A percentile compares a stretch with the other conserved stretches of the same genome.
phyloP scores from a whole-genome alignment of 306 rosid species.

The Heteromeles arbutifolia region DNA sequence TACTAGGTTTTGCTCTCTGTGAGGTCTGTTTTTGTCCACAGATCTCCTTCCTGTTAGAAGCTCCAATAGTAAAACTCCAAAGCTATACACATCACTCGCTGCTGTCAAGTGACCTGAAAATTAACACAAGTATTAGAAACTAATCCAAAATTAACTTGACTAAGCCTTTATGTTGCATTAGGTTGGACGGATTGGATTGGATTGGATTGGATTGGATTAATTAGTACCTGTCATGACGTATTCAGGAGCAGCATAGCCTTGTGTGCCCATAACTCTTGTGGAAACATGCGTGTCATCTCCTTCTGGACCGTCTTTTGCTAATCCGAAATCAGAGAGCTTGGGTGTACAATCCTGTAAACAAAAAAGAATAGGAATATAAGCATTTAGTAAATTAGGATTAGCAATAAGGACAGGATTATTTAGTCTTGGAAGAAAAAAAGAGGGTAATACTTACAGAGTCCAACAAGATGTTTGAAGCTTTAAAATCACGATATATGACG shows the following conservation, averaged over 20 bases:
- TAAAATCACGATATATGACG: slow-evolving; percentile 86
- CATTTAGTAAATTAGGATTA: background rate
- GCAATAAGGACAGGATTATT: background rate
- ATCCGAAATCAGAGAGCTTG: slow-evolving; percentile 91
- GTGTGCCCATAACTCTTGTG: slow-evolving; percentile 91
- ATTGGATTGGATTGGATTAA: background rate
- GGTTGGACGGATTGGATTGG: background rate
- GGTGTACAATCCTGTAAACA: slow-evolving; percentile 58
- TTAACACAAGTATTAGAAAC: background rate
- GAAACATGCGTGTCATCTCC: slow-evolving; percentile 98
- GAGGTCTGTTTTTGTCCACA: slow-evolving; percentile 59
- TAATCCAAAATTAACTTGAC: background rate
- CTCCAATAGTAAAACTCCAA: slow-evolving; percentile 82
- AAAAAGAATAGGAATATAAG: background rate
- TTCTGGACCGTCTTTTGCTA: slow-evolving; percentile 96
- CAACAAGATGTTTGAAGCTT: slow-evolving; percentile 82
- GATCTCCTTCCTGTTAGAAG: slow-evolving; percentile 73
- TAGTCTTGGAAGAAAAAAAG: background rate
- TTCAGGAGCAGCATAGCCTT: slow-evolving; percentile 96
- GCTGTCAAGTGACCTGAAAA: slow-evolving; percentile 80
- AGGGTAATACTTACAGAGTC: slow-evolving; percentile 53
- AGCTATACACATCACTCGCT: slow-evolving; percentile 89
- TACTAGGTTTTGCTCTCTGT: slow-evolving; percentile 66
- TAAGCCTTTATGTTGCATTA: background rate
- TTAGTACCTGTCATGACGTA: slow-evolving; percentile 81